These are phyloP conservation scores for Colletotrichum sp. DNA, from an alignment of 2,329 filamentous ascomycete genomes.

Conservation along the genomic window DNA sequence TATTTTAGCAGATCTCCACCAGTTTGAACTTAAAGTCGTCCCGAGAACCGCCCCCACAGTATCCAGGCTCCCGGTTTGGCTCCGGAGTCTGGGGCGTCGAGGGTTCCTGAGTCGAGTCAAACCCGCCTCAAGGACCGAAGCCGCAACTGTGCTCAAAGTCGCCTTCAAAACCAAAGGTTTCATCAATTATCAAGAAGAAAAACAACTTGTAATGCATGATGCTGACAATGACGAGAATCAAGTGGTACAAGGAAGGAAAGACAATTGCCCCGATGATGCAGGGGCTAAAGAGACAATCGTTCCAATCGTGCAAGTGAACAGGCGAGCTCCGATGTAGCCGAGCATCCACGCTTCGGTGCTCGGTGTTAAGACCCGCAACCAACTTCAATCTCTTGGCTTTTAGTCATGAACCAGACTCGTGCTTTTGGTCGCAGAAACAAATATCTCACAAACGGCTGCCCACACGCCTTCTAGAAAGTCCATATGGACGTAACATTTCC, in stretches of 20 bases:
- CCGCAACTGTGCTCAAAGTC: background rate
- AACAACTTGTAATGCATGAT: background rate
- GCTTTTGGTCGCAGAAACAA: background rate
- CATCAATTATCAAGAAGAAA: background rate
- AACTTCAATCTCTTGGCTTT: background rate
- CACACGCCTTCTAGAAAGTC: background rate
- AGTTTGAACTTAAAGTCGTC: background rate
- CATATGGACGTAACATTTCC: background rate
- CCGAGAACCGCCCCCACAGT: background rate
- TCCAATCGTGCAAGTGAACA: background rate
- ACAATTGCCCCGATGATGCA: background rate
- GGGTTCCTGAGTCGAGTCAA: background rate
- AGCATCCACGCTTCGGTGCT: background rate
- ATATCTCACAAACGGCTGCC: background rate
- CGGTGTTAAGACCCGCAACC: background rate
- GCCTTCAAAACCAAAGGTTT: background rate
- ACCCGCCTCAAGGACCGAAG: background rate
- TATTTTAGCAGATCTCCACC: background rate
- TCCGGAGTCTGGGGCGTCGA: background rate
- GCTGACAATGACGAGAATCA: background rate
- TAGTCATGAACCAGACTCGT: background rate
- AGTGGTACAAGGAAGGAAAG: background rate
- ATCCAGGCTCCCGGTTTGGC: background rate
- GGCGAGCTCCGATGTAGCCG: background rate
- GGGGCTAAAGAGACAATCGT: background rate